Evolutionary conservation across 1,139 yeast species (phyloP).

Genomic region (Debaryomyces subglobosus): DNA sequence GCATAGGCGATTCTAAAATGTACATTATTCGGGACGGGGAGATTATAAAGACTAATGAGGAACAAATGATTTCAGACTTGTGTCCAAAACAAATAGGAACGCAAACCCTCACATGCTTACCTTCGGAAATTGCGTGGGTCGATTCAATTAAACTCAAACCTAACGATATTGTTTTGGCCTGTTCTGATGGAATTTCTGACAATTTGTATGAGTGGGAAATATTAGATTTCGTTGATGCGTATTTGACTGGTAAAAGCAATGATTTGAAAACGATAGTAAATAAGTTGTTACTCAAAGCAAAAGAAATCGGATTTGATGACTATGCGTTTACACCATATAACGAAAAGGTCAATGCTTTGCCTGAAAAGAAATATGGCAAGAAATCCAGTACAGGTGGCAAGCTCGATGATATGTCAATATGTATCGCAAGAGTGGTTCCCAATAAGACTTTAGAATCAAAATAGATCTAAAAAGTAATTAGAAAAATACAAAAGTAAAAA

Average conservation of each 20-base stretch:
- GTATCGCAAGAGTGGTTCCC: slow-evolving; percentile 48
- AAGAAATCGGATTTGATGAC: slow-evolving; percentile 56
- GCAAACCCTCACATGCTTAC: slow-evolving; percentile 45
- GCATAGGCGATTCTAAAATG: slow-evolving; percentile 59
- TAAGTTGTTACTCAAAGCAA: slow-evolving; percentile 44
- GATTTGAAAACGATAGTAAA: slow-evolving; percentile 44
- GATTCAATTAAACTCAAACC: slow-evolving; percentile 42
- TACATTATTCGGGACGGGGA: slow-evolving; percentile 53
- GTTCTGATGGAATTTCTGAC: slow-evolving; percentile 61
- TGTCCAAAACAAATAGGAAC: slow-evolving; percentile 65
- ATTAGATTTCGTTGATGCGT: slow-evolving; percentile 37
- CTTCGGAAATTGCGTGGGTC: slow-evolving; percentile 56
- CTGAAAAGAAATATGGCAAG: slow-evolving; percentile 34
- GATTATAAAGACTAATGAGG: slow-evolving; percentile 48
- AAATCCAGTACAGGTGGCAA: slow-evolving; percentile 53
- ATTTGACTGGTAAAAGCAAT: slow-evolving; percentile 28
- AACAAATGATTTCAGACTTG: slow-evolving; percentile 48
- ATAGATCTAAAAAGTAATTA: background rate
- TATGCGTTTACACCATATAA: slow-evolving; percentile 59
- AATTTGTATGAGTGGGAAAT: slow-evolving; percentile 55
- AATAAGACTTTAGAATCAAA: slow-evolving; percentile 15
- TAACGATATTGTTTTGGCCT: slow-evolving; percentile 48
- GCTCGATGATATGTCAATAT: slow-evolving; percentile 57
- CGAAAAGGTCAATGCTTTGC: slow-evolving; percentile 51
- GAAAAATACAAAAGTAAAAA: background rate